Base-by-base conservation (phyloP, 441 rosid genomes). In the Breynia disticha region DNA sequence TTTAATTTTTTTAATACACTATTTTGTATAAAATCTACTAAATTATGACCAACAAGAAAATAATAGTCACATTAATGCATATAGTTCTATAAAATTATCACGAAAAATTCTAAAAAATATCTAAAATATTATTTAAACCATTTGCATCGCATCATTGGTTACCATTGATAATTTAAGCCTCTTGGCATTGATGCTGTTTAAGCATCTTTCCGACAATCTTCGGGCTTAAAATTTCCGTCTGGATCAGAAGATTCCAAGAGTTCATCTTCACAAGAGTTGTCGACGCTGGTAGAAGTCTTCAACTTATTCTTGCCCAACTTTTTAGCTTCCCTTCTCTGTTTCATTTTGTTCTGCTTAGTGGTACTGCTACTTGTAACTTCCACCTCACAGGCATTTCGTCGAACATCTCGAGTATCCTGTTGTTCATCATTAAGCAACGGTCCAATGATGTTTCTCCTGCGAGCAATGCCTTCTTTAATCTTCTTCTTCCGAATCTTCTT, bases 401-500 rank as follows among this genome's bases (percentile, higher is more conserved):
- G 90, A 84, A 64, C 83, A 66, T 5, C 52, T 69, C 64, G 72
- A 41, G 57, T 11, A 22, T 64, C 62, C 46, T 41, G 20, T 21
- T 50, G 67, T 0, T 21, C 65, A 18, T 42, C 56, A 1, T 52
- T 28, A 64, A 74, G 64, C 64, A 78, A 48, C n/a, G 94, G 97
- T 19, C 94, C 94, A 17, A 81, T 75, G 0, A 79, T 46, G 51
- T 76, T 64, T 48, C 74, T 56, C 19, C 82, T 76, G 19, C 79
- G 81, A 42, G 19, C 54, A 32, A 67, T 61, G 42, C 82, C 89
- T 54, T 79, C 87, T 59, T 74, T 82, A 39, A 90, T 74, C 75
- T 64, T 82, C 71, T 67, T 86, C 79, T 73, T 82, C 18, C 90
- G 76, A 41, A 78, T 48, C 57, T 88, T 69, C 71, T 89, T 84